Percentiles rank a stretch among this genome's conserved stretches.
Evolutionary conservation across 495 filamentous ascomycete species (phyloP).

Genomic region (Collariella sp.): DNA sequence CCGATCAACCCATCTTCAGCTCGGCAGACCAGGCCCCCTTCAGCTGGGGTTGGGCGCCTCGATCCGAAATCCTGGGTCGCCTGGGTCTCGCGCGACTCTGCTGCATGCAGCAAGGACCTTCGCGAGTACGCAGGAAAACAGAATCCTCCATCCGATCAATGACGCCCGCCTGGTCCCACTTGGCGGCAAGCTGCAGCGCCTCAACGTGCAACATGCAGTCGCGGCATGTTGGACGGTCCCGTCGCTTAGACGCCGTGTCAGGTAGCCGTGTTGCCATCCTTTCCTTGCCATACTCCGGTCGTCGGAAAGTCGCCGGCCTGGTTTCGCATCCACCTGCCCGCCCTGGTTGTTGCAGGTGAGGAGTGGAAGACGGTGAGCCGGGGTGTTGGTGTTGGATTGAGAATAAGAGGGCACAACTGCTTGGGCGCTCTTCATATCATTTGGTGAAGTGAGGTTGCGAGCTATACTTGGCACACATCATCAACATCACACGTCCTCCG

Average conservation of each 20-base stretch:
- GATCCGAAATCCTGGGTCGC: conserved; percentile 12
- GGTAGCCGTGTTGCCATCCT: conserved; percentile 3
- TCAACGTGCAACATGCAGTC: conserved; percentile 3
- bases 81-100: background rate
- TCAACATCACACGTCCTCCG: background rate
- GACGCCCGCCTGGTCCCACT: background rate
- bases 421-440: no score
- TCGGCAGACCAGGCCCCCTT: background rate
- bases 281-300: background rate
- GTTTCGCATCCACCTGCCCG: background rate
- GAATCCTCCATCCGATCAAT: background rate
- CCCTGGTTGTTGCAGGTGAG: no score
- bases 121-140: background rate
- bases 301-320: background rate
- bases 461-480: background rate
- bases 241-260: background rate
- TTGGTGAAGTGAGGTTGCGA: background rate
- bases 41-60: conserved; percentile 1
- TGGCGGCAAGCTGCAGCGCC: conserved; percentile 2
- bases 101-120: background rate
- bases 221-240: background rate
- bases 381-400: background rate
- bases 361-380: background rate
- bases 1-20: background rate
- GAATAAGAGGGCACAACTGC: background rate